Evolutionary conservation across 2,329 filamentous ascomycete species (phyloP), one percentile per base, ranked within the genome.

Genomic region (Exophiala dermatitidis): DNA sequence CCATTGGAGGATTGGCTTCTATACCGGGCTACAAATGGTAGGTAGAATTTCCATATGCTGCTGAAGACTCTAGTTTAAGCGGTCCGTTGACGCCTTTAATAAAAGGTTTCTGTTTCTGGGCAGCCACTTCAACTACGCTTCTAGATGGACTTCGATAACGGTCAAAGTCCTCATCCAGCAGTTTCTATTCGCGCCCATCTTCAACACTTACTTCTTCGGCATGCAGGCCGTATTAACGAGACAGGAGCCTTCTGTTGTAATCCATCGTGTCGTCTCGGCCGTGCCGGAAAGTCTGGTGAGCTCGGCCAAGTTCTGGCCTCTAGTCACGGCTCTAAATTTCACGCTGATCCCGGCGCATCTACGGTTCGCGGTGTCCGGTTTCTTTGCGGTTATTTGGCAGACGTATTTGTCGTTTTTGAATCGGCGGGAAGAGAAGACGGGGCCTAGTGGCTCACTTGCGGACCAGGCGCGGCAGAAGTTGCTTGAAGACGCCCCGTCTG

Each of bases 311-410:
- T 70, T 96, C 28, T 96, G 90, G 90, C 91, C 90, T 0, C 82
- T 82, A 0, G 85, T 95, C 10, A 94, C 86, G 9, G 89, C 89
- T 0, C 84, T 96, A 66, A 90, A 79, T 68, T 94, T 96, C 65
- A 82, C 85, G 10, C 93, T 88, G 64, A 74, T 96, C 3, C 81
- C 84, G 28, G 75, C 89, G 46, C 83, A 91, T 65, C 91, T 88
- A 69, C 77, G 90, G 46, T 87, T 83, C 62, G 78, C 95, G 10
- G 93, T 95, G 62, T 82, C 85, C 0, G 88, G 87, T 1, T 72
- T 85, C 4, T 79, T 95, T 60, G 88, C 88, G 1, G 85, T 95
- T 48, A 86, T 86, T 0, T 96, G 90, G 90, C 90, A 95, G 77
- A 90, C 88, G 1, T 96, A 95, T 74, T 66, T 96, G 62, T 88